phyloP scores from a whole-genome alignment of 345 rosid genomes.

The Aquilaria sinensis region DNA sequence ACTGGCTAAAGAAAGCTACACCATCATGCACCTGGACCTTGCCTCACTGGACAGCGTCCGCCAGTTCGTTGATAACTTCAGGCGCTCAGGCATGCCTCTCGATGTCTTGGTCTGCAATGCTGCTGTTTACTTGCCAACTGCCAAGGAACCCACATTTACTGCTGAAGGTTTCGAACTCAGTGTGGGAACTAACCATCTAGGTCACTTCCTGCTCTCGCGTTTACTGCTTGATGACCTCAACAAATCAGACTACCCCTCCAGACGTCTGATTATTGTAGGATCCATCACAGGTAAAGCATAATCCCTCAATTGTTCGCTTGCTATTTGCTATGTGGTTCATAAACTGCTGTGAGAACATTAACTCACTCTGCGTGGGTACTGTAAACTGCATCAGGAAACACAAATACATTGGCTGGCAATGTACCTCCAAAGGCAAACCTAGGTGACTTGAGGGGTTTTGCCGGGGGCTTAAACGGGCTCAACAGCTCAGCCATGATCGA shows the following conservation, averaged over 20 bases:
- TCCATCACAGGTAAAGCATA: conserved; percentile 73
- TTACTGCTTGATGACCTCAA: conserved; percentile 74
- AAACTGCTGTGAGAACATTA: not conserved
- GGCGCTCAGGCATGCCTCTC: conserved; percentile 56
- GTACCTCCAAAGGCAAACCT: conserved; percentile 98
- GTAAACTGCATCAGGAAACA: conserved; percentile 49
- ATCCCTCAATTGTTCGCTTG: not conserved
- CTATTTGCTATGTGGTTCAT: not conserved
- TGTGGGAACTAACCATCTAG: conserved; percentile 96
- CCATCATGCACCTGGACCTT: conserved; percentile 91
- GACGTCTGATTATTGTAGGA: conserved; percentile 87
- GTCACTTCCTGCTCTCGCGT: conserved; percentile 84
- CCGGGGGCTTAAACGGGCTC: conserved; percentile 68
- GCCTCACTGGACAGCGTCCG: conserved; percentile 88
- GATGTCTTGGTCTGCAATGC: conserved; percentile 96
- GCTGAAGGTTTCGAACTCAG: conserved; percentile 97
- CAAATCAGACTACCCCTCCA: conserved; percentile 81
- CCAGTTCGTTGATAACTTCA: conserved; percentile 69
- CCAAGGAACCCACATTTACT: conserved; percentile 82
- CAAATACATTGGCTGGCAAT: conserved; percentile 95
- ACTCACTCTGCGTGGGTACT: conserved; percentile 9
- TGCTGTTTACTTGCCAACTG: conserved; percentile 87
- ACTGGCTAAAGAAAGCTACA: conserved; percentile 70
- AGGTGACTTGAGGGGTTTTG: conserved; percentile 87
- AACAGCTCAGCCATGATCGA: conserved; percentile 88